Conservation (phyloP, 2,329 filamentous ascomycete species). For the Alternaria panax region DNA sequence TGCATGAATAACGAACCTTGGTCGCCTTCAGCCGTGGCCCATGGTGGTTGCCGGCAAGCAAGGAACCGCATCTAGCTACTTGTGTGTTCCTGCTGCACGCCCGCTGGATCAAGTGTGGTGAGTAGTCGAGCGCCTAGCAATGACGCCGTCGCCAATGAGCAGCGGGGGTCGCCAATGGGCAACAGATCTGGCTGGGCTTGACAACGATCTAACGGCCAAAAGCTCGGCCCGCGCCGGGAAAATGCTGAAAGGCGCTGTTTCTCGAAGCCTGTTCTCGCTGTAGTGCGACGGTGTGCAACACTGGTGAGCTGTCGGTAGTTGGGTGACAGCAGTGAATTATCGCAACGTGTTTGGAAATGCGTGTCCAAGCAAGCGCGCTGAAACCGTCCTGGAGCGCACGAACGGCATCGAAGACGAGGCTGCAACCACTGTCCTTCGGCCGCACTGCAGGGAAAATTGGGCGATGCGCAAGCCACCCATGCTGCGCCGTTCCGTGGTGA, state of each 20-base stretch:
- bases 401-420: slow-evolving; percentile 37
- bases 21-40: slow-evolving; percentile 30
- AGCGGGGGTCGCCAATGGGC: slow-evolving; percentile 31
- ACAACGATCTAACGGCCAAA: slow-evolving; percentile 45
- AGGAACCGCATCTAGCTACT: slow-evolving; percentile 35
- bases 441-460: slow-evolving; percentile 41
- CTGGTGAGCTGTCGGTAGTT: slow-evolving; percentile 35
- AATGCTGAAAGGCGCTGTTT: slow-evolving; percentile 37
- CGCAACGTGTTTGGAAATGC: slow-evolving; percentile 4
- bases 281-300: slow-evolving; percentile 32
- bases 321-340: slow-evolving; percentile 38
- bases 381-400: slow-evolving; percentile 19
- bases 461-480: slow-evolving; percentile 41
- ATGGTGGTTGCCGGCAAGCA: slow-evolving; percentile 22
- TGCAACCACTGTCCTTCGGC: slow-evolving; percentile 37
- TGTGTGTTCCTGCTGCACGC: slow-evolving; percentile 41
- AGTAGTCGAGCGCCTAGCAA: slow-evolving; percentile 39
- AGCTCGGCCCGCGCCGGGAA: slow-evolving; percentile 51
- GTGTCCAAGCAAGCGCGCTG: slow-evolving; percentile 22
- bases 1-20: slow-evolving; percentile 42
- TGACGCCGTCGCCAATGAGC: slow-evolving; percentile 31
- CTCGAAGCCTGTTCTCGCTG: slow-evolving; percentile 46
- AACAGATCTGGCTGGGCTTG: slow-evolving; percentile 46
- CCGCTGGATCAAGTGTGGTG: slow-evolving; percentile 46
- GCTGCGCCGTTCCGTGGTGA: slow-evolving; percentile 29